A percentile compares a stretch with the other conserved stretches of the same genome.
phyloP scores from a whole-genome alignment of 148 eudicot genomes.

The Chenopodium album region DNA sequence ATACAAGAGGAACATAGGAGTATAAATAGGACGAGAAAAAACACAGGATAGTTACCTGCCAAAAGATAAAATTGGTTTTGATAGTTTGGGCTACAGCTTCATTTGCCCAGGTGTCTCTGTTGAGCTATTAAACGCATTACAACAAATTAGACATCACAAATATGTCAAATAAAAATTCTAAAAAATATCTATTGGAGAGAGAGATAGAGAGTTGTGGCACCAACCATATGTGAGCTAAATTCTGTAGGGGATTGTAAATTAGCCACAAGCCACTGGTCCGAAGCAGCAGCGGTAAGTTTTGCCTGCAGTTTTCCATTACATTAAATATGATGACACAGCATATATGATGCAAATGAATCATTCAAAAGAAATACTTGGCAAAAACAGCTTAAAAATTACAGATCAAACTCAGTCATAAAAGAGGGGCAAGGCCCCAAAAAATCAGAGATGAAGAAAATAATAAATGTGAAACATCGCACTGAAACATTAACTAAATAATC shows the following conservation, averaged over 20 bases:
- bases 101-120: constrained; percentile 98
- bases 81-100: constrained; percentile 95
- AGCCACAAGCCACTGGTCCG: constrained; percentile 82
- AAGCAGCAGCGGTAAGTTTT: constrained; percentile 70
- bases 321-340: constrained; percentile 11
- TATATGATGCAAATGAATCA: not conserved
- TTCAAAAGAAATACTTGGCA: not conserved
- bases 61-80: constrained; percentile 81
- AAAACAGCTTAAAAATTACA: not conserved
- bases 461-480: not conserved
- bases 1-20: not conserved
- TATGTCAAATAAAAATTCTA: not conserved
- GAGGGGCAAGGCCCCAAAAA: too few species aligned
- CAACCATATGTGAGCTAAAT: constrained; percentile 96
- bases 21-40: not conserved
- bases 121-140: constrained; percentile 56
- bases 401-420: not conserved
- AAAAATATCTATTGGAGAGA: not conserved
- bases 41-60: constrained; percentile 61
- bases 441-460: not conserved
- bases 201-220: constrained; percentile 11
- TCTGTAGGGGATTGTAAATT: constrained; percentile 89
- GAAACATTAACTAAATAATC: not conserved
- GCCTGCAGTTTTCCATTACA: constrained; percentile 50
- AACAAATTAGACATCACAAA: constrained; percentile 18